Evolutionary conservation across 2,329 filamentous ascomycete species (phyloP).

Genomic region (Claviceps fusiformis): DNA sequence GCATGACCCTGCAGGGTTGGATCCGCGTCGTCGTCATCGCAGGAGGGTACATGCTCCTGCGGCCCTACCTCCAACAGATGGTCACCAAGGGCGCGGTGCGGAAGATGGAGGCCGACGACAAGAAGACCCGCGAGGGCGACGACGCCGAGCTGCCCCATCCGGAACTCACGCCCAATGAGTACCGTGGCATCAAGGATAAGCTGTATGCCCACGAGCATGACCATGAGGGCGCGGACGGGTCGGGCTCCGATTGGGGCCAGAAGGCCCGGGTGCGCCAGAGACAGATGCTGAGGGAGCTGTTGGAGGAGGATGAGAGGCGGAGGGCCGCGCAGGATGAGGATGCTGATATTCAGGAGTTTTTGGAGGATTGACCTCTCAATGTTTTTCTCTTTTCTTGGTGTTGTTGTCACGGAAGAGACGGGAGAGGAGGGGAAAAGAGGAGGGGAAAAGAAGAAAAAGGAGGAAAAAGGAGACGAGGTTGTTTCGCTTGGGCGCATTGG

Average conservation of each 20-base stretch:
- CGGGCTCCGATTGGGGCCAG: conserved; percentile 51
- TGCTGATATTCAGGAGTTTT: conserved; percentile 61
- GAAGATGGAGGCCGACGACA: conserved; percentile 46
- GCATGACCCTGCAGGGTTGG: conserved; percentile 39
- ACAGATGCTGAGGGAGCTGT: conserved; percentile 48
- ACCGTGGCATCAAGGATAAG: conserved; percentile 43
- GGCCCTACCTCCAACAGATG: conserved; percentile 60
- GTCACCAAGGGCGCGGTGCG: conserved; percentile 50
- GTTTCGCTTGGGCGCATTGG: background rate
- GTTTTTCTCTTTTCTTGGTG: background rate
- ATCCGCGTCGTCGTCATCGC: conserved; percentile 60
- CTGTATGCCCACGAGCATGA: conserved; percentile 37
- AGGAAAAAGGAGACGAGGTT: background rate
- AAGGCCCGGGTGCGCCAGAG: conserved; percentile 57
- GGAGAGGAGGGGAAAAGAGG: background rate
- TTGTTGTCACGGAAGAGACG: background rate
- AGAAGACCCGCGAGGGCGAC: conserved; percentile 18
- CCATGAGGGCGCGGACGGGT: conserved; percentile 30
- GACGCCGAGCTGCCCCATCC: conserved; percentile 12
- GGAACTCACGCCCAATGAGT: conserved; percentile 49
- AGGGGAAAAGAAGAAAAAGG: too few species aligned
- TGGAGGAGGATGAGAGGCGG: conserved; percentile 49
- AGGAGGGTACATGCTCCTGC: conserved; percentile 58
- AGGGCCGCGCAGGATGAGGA: conserved; percentile 53
- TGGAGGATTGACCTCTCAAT: conserved; percentile 31